A percentile compares a stretch with the other conserved stretches of the same genome.
phyloP scores from a whole-genome alignment of 257 asterid species.

The Mitragyna speciosa region DNA sequence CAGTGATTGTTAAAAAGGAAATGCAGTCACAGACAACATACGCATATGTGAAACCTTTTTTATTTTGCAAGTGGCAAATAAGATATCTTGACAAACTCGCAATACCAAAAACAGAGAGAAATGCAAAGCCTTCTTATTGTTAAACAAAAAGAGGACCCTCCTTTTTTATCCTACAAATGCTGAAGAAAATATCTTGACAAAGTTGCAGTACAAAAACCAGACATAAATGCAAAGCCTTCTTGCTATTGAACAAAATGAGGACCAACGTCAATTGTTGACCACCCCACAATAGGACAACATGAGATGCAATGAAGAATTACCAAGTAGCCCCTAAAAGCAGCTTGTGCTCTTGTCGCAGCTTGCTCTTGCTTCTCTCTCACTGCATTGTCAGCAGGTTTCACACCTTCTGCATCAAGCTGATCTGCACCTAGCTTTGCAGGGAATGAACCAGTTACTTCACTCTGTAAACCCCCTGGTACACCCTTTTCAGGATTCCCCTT shows the following conservation, averaged over 20 bases:
- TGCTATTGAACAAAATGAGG: background rate
- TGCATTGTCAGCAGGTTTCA: constrained; percentile 40
- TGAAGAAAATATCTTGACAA: background rate
- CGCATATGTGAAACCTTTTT: background rate
- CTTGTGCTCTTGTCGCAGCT: constrained; percentile 79
- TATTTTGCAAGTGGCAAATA: background rate
- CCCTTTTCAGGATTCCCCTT: constrained; percentile 43
- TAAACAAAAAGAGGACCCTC: no score
- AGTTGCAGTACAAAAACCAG: background rate
- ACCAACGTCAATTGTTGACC: background rate
- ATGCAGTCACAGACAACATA: background rate
- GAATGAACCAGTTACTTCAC: constrained; percentile 34
- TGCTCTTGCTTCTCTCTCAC: constrained; percentile 49
- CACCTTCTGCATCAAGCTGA: constrained; percentile 28
- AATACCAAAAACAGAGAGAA: background rate
- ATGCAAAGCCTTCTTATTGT: background rate
- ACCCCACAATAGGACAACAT: background rate
- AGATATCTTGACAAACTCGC: background rate
- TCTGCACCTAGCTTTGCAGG: constrained; percentile 41
- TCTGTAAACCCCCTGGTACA: constrained; percentile 32
- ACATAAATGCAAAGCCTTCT: background rate
- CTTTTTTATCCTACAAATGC: background rate
- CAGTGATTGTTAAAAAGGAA: background rate
- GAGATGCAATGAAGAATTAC: constrained; percentile 33
- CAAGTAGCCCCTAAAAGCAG: constrained; percentile 83